Evolutionary conservation across 495 filamentous ascomycete species (phyloP).

Genomic region (Tuber magnatum): DNA sequence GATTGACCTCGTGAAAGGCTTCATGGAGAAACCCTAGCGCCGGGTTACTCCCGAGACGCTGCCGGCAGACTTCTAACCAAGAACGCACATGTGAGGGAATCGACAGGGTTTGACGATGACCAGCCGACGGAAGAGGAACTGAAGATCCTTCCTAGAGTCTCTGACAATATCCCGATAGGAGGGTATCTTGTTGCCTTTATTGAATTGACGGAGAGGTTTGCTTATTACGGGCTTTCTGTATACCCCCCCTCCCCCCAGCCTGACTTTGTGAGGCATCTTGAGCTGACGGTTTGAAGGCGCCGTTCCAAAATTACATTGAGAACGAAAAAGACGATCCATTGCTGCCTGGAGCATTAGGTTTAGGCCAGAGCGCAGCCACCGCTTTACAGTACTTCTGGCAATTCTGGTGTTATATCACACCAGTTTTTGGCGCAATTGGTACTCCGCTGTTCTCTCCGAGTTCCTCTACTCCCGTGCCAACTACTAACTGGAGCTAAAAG

Average conservation of each 20-base stretch:
- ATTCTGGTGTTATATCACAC: conserved; percentile 70
- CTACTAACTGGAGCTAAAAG: neutral
- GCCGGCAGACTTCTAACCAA: neutral
- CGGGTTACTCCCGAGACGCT: neutral
- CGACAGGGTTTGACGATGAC: conserved; percentile 10
- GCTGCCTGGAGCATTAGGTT: conserved; percentile 43
- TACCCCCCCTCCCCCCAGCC: too few species aligned
- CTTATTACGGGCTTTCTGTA: conserved; percentile 56
- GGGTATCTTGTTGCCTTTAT: conserved; percentile 66
- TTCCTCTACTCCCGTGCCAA: conserved; percentile 46
- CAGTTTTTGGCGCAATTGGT: conserved; percentile 48
- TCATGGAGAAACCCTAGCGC: neutral
- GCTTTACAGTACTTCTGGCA: conserved; percentile 46
- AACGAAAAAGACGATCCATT: conserved; percentile 28
- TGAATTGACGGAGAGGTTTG: conserved; percentile 71
- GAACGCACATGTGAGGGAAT: neutral
- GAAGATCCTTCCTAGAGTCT: conserved; percentile 55
- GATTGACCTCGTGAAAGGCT: neutral
- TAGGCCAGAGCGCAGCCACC: conserved; percentile 48
- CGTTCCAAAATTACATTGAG: conserved; percentile 47
- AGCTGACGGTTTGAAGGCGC: conserved; percentile 29
- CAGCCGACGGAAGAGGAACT: conserved; percentile 58
- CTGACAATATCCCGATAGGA: conserved; percentile 57
- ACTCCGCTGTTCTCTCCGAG: neutral
- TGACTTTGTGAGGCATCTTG: neutral